Evolutionary conservation across 148 eudicot species (phyloP).

Genomic region (Suaeda aralocaspica): DNA sequence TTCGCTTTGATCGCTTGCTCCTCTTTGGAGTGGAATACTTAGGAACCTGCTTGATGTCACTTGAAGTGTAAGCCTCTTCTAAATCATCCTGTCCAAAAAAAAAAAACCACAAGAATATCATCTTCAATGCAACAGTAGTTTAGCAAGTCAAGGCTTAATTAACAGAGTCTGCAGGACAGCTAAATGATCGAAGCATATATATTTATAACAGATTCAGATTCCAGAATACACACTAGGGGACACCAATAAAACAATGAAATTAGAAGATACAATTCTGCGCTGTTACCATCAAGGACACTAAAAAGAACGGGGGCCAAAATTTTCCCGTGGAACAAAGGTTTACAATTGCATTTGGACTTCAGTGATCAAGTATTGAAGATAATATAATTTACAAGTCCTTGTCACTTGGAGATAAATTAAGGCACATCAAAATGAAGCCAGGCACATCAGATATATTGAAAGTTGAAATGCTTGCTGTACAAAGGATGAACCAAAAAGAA

Average conservation of each 20-base stretch:
- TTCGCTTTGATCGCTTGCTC: conserved; percentile 91
- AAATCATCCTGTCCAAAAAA: conserved; percentile 40
- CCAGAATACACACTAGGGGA: neutral
- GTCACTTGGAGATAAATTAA: neutral
- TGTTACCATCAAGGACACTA: too few relatives aligned
- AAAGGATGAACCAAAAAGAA: neutral
- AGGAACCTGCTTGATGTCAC: conserved; percentile 52
- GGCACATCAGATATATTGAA: neutral
- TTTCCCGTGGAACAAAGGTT: neutral
- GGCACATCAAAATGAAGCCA: neutral
- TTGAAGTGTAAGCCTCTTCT: conserved; percentile 70
- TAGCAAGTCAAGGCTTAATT: neutral
- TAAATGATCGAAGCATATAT: neutral
- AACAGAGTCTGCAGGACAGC: neutral
- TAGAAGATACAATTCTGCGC: neutral
- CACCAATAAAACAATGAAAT: neutral
- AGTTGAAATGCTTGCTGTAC: neutral
- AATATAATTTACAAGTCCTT: neutral
- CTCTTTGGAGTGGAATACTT: conserved; percentile 62
- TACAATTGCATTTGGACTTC: neutral
- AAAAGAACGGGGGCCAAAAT: neutral
- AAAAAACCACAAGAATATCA: neutral
- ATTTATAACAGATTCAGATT: neutral
- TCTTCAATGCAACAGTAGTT: conserved; percentile 1
- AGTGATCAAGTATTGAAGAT: neutral